phyloP scores from a whole-genome alignment of 768 basidiomycete species.

The Leccinum truebloodii region DNA sequence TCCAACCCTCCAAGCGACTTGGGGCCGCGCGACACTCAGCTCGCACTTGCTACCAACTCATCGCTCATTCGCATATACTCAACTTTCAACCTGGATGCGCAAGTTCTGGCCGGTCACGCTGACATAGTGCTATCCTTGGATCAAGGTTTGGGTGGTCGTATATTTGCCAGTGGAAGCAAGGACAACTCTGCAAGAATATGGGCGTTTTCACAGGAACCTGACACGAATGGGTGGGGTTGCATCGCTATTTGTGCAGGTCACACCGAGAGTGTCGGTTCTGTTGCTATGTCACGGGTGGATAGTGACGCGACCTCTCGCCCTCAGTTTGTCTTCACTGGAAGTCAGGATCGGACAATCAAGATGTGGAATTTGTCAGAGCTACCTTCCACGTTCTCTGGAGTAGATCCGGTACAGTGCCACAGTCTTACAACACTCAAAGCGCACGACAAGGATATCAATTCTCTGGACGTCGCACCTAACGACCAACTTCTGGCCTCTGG shows the following conservation, averaged over 20 bases:
- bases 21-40: slow-evolving; percentile 56
- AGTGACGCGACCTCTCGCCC: slow-evolving; percentile 30
- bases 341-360: slow-evolving; percentile 96
- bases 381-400: slow-evolving; percentile 31
- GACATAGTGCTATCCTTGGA: slow-evolving; percentile 92
- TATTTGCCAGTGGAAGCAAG: slow-evolving; percentile 92
- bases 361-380: slow-evolving; percentile 90
- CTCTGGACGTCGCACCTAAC: slow-evolving; percentile 89
- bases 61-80: slow-evolving; percentile 92
- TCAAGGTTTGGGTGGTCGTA: slow-evolving; percentile 57
- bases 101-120: slow-evolving; percentile 83
- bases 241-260: slow-evolving; percentile 92
- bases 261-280: slow-evolving; percentile 88
- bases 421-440: slow-evolving; percentile 86
- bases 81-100: slow-evolving; percentile 71
- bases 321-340: slow-evolving; percentile 89
- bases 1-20: slow-evolving; percentile 21
- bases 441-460: slow-evolving; percentile 99
- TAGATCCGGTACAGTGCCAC: slow-evolving; percentile 51
- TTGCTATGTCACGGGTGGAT: slow-evolving; percentile 67
- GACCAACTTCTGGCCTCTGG: slow-evolving; percentile 88
- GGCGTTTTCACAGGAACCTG: slow-evolving; percentile 41
- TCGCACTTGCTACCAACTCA: slow-evolving; percentile 98
- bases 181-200: slow-evolving; percentile 88
- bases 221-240: slow-evolving; percentile 49